Base-by-base conservation (phyloP, 106 monocot species). In the Platanthera zijinensis region DNA sequence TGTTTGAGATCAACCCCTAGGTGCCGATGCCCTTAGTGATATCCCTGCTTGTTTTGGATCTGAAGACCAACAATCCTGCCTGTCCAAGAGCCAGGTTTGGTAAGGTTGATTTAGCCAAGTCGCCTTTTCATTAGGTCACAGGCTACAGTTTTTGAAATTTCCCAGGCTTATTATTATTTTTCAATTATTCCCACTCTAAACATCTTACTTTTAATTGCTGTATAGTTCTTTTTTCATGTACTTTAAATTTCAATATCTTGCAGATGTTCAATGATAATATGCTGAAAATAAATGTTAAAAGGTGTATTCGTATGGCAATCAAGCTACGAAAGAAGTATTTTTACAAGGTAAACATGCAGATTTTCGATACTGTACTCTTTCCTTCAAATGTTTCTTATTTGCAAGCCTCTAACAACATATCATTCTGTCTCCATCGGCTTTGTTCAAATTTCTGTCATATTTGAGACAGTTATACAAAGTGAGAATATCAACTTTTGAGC, bases 231-330 rank as follows among this genome's bases (percentile, higher is more conserved):
- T 57, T 66, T 66, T 9, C 12, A 66, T 30, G 32, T 32, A 30
- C 32, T 66, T 15, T 30, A 10, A 13, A 39, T 32, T 6, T 30
- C 61, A 52, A 45, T 78, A 21, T 67, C 17, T 15, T 82, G 57
- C 84, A 99, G 99, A 99, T 99, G 82, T 94, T 99, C 71, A 99
- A 99, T 87, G 99, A 99, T 79, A 99, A 94, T 75, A 56, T 86
- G 78, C 81, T 99, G 84, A 94, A 94, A 79, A 92, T 99, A 72
- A 88, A 89, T 69, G 94, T 99, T 57, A 99, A 87, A 80, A 88
- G 90, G 74, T 99, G 99, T 62, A 70, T 92, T 77, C 88, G 83
- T 7, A 75, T 90, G 85, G 99, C 99, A 18, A 84, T 99, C 79
- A 99, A 99, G 81, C 80, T 99, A 73, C 79, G 99, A 75, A 99